Percentiles rank a stretch among this genome's conserved stretches.
phyloP scores from a whole-genome alignment of 805 yeast species.

The Saccharomyces eubayanus region DNA sequence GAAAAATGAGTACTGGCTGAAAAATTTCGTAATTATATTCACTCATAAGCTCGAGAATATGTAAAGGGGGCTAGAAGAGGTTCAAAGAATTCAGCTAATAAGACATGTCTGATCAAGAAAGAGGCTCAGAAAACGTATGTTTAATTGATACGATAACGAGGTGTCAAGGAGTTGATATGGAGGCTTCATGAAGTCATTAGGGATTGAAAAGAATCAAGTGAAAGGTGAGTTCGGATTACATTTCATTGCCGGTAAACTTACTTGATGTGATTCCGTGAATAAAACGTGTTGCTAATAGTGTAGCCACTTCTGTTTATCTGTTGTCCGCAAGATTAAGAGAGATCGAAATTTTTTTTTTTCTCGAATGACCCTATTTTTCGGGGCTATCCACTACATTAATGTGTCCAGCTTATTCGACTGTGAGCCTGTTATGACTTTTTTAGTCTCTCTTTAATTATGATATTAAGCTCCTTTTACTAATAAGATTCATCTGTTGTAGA shows the following conservation, averaged over 20 bases:
- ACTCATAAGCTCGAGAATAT: neutral
- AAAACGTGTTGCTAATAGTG: neutral
- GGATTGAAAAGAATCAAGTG: neutral
- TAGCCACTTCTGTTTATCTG: too few species aligned
- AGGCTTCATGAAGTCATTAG: neutral
- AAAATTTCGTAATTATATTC: neutral
- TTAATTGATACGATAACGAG: neutral
- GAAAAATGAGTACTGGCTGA: neutral
- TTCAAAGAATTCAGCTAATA: neutral
- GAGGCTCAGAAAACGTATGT: slow-evolving; percentile 5
- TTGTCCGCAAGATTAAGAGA: neutral
- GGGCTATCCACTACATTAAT: neutral
- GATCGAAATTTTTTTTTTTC: neutral
- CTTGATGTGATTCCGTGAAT: neutral
- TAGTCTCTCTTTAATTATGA: neutral
- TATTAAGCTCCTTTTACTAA: neutral
- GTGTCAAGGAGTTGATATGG: neutral
- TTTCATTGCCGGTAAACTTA: neutral
- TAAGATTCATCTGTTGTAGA: neutral
- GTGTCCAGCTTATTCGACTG: neutral
- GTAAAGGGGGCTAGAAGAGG: neutral
- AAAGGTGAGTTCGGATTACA: neutral
- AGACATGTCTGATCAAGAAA: slow-evolving; percentile 4
- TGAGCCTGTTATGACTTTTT: neutral
- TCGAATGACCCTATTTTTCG: neutral